Base-by-base conservation (phyloP, 2,329 filamentous ascomycete genomes). In the Dothiorella sarmentorum region DNA sequence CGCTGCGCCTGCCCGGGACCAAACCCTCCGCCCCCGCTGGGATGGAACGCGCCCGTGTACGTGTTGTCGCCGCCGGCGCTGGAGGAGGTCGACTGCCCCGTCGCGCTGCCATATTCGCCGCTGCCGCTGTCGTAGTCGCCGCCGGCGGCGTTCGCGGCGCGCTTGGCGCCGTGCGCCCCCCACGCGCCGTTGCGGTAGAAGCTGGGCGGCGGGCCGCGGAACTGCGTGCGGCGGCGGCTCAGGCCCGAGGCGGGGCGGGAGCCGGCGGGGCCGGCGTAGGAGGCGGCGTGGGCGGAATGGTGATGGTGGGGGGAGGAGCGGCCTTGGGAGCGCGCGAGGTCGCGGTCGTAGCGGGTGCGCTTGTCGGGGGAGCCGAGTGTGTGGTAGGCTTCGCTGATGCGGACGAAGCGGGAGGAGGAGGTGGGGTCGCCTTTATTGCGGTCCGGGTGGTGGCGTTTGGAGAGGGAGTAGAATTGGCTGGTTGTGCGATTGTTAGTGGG, bases 381-480 rank as follows among this genome's bases (percentile, higher is more conserved):
- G 60, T 85, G 80, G 79, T 96, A 97, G 65, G 92, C 91, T 71
- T 94, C 88, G 70, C 85, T 88, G 71, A 97, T 88, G 65, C 85
- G 82, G 73, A 91, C 85, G 80, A 96, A 99, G 70, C 87, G 89
- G 60, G 83, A 77, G 3, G 86, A 80, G 62, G 92, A 89, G 60
- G 76, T 71, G 4, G 89, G 88, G 74, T 96, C 88, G 65, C 82
- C 70, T 61, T 82, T 90, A 79, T 97, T 95, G 71, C 86, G 85
- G 80, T 99, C 94, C 1, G 94, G 94, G 75, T 99, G 94, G 81
- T 96, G 88, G 56, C 82, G 78, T 76, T 97, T 96, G 69, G 91
- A 96, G 71, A 97, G 89, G 61, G 82, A 76, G 81, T 97, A 97
- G 83, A 97, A 99, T 71, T 84, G 76, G 65, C 77, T 79, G 49